Evolutionary conservation across 2,329 filamentous ascomycete genomes (phyloP).

Genomic region (Fusarium torreyae): DNA sequence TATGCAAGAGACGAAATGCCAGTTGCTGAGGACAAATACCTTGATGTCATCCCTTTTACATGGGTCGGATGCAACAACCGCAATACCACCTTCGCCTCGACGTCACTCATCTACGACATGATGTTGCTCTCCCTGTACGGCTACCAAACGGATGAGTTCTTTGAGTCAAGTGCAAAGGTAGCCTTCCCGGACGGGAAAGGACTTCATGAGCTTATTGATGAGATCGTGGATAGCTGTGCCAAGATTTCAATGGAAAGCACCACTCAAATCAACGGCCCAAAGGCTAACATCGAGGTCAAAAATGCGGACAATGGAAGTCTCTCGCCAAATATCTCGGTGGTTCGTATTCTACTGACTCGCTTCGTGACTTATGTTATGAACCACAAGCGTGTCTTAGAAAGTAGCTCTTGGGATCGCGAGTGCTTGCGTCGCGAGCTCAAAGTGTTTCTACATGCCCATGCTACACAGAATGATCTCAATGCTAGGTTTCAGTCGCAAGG

Average conservation of each 20-base stretch:
- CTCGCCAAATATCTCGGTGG: not conserved
- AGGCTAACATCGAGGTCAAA: not conserved
- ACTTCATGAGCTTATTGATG: not conserved
- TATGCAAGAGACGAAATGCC: not conserved
- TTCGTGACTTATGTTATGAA: not conserved
- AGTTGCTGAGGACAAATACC: not conserved
- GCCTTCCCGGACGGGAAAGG: not conserved
- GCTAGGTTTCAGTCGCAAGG: not conserved
- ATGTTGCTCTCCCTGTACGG: not conserved
- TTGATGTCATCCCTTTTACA: slow-evolving; percentile 1
- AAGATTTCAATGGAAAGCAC: not conserved
- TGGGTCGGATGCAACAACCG: slow-evolving; percentile 13
- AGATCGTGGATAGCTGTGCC: not conserved
- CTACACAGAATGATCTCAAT: not conserved
- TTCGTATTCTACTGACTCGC: not conserved
- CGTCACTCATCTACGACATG: not conserved
- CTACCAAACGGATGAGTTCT: slow-evolving; percentile 11
- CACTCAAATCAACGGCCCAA: not conserved
- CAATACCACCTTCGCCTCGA: not conserved
- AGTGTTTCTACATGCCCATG: not conserved
- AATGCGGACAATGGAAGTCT: not conserved
- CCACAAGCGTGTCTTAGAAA: not conserved
- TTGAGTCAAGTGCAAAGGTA: not conserved
- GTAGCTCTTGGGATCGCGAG: not conserved
- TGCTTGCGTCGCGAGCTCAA: not conserved